phyloP scores from a whole-genome alignment of 23 red algal species.

The Gracilariopsis chorda region DNA sequence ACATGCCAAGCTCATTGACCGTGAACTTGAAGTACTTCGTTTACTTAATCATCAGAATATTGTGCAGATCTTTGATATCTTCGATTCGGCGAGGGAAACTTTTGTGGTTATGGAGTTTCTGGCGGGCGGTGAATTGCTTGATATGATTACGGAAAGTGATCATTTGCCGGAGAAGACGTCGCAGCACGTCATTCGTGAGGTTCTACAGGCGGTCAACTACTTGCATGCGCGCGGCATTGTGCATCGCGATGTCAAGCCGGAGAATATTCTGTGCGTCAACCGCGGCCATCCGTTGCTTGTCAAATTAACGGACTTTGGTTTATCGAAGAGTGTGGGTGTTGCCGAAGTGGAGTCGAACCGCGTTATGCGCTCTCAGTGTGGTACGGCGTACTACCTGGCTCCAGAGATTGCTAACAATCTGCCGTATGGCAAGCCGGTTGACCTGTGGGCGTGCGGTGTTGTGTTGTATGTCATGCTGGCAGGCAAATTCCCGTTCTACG shows the following conservation, averaged over 20 bases:
- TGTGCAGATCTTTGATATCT: conserved; percentile 88
- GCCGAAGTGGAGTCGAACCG: conserved; percentile 19
- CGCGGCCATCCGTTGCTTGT: conserved; percentile 52
- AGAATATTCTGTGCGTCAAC: conserved; percentile 85
- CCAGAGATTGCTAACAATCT: conserved; percentile 79
- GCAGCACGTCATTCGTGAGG: conserved; percentile 75
- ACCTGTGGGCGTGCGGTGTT: conserved; percentile 88
- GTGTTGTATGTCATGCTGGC: conserved; percentile 90
- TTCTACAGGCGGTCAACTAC: conserved; percentile 83
- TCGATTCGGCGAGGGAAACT: conserved; percentile 69
- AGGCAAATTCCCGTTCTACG: conserved; percentile 90
- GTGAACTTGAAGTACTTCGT: conserved; percentile 69
- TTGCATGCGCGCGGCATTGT: conserved; percentile 84
- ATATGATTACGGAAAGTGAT: conserved; percentile 82
- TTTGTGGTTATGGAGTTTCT: conserved; percentile 95
- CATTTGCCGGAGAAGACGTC: conserved; percentile 81
- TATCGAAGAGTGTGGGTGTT: conserved; percentile 64
- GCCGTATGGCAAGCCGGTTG: conserved; percentile 71
- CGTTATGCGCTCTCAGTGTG: conserved; percentile 79
- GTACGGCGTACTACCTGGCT: conserved; percentile 84
- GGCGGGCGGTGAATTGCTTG: conserved; percentile 86
- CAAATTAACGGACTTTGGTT: conserved; percentile 94
- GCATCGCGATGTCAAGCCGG: conserved; percentile 92
- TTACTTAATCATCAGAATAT: conserved; percentile 68
- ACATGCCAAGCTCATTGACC: conserved; percentile 64